phyloP scores from a whole-genome alignment of 805 yeast species.

The Sugiyamaella chiloensis region DNA sequence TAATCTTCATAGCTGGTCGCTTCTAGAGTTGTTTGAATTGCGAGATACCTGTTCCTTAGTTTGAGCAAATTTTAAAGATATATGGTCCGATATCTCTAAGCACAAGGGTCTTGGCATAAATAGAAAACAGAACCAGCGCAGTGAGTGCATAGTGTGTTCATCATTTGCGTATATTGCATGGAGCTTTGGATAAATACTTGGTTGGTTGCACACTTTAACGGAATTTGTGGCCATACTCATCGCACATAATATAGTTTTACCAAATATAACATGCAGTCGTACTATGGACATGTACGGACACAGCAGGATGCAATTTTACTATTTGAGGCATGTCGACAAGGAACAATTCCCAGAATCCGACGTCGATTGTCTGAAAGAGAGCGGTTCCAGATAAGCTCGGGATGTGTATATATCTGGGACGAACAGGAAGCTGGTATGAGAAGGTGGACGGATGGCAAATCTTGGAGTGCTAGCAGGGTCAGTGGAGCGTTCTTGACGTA shows the following conservation, averaged over 20 bases:
- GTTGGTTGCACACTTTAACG: neutral
- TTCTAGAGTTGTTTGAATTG: too few species aligned
- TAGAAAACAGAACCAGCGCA: too few species aligned
- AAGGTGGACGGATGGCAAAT: conserved; percentile 75
- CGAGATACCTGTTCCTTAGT: too few species aligned
- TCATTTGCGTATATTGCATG: neutral
- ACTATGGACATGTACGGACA: conserved; percentile 55
- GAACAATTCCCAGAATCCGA: conserved; percentile 52
- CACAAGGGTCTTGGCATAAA: too few species aligned
- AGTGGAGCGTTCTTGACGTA: conserved; percentile 60
- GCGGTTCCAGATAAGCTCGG: conserved; percentile 51
- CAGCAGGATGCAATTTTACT: conserved; percentile 61
- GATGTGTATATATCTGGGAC: conserved; percentile 68
- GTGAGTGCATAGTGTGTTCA: neutral
- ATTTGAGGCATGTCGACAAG: conserved; percentile 60
- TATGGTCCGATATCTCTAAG: too few species aligned
- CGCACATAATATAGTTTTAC: too few species aligned
- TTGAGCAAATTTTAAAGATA: too few species aligned
- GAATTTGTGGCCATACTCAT: neutral
- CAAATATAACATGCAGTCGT: conserved; percentile 60
- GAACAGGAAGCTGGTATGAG: conserved; percentile 68
- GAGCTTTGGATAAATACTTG: neutral
- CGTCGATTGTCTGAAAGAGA: conserved; percentile 58
- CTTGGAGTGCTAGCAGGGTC: conserved; percentile 72
- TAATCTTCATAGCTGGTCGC: too few species aligned